Evolutionary conservation across 169 alveolate species (phyloP).

Genomic region (Miamiensis avidus): DNA sequence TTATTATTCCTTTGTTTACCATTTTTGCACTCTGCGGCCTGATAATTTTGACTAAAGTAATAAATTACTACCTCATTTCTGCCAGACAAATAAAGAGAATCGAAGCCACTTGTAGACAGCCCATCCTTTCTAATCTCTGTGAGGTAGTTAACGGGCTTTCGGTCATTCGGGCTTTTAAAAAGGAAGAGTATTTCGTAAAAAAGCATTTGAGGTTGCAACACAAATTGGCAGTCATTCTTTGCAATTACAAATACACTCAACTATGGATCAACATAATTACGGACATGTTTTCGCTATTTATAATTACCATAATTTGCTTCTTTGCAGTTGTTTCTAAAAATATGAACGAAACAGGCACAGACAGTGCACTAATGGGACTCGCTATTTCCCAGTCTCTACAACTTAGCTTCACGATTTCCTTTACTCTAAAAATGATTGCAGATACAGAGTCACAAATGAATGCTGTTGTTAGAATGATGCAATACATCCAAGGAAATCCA

Average conservation of each 20-base stretch:
- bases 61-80: not conserved
- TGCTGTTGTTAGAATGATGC: slow-evolving; percentile 1
- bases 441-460: slow-evolving; percentile 9
- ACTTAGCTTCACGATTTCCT: not conserved
- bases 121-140: not conserved
- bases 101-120: slow-evolving; percentile 1
- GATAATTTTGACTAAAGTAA: not conserved
- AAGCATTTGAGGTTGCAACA: not conserved
- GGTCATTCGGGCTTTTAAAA: not conserved
- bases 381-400: not conserved
- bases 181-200: not conserved
- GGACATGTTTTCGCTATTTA: not conserved
- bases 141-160: not conserved
- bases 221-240: not conserved
- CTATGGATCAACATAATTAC: slow-evolving; percentile 4
- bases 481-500: slow-evolving; percentile 1
- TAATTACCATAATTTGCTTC: not conserved
- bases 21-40: not conserved
- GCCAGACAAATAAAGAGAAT: slow-evolving; percentile 13
- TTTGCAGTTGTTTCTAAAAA: not conserved
- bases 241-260: not conserved
- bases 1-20: not conserved
- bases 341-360: not conserved
- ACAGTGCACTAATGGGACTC: not conserved
- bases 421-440: not conserved